Evolutionary conservation across 2,329 filamentous ascomycete species (phyloP).

Genomic region (Penicillium sclerotigenum): DNA sequence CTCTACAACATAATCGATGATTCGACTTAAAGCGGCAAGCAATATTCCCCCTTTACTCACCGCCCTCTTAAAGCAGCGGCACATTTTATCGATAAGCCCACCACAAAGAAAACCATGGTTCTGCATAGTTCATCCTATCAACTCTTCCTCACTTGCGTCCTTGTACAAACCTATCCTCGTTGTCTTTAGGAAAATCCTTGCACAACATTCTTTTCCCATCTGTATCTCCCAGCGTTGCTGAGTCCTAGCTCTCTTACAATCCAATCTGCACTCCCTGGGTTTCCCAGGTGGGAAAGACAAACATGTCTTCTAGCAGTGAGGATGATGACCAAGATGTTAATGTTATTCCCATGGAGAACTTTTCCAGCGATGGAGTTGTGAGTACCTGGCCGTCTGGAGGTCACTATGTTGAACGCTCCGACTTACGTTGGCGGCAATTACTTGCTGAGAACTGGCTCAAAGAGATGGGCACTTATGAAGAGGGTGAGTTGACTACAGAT

Average conservation of each 20-base stretch:
- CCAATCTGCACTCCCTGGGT: neutral
- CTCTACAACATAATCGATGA: no score
- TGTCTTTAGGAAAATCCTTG: neutral
- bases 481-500: conserved; percentile 30
- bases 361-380: conserved; percentile 40
- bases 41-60: neutral
- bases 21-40: neutral
- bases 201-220: neutral
- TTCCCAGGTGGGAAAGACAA: neutral
- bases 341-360: conserved; percentile 33
- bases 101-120: neutral
- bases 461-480: conserved; percentile 37
- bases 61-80: neutral
- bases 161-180: neutral
- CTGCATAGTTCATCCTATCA: conserved; percentile 1
- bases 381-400: conserved; percentile 36
- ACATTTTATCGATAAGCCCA: conserved; percentile 2
- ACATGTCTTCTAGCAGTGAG: conserved; percentile 7
- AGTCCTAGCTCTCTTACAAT: neutral
- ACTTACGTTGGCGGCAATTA: conserved; percentile 47
- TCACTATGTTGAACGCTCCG: conserved; percentile 27
- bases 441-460: conserved; percentile 51
- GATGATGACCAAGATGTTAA: conserved; percentile 24
- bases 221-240: neutral
- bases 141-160: neutral